Base-by-base conservation (phyloP, 1,284 basidiomycete species). In the Ustilago bromivora region DNA sequence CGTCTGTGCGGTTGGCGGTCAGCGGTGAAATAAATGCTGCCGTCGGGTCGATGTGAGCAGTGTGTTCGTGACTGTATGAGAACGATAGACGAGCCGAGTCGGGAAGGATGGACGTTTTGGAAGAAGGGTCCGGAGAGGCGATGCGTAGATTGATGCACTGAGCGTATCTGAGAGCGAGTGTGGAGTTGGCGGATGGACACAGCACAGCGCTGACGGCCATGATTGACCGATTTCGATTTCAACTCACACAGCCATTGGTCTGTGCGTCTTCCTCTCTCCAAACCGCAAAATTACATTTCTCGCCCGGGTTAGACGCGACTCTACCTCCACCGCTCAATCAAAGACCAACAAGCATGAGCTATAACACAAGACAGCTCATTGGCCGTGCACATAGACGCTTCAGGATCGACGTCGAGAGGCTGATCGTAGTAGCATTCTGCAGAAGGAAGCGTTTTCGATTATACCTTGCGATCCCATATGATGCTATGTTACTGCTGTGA, bases 131-230 rank as follows among this genome's bases (percentile, higher is more conserved):
- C 35, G 57, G 35, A 49, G 34, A n/a, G 43, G 23, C 34, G n/a
- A n/a, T 60, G 36, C 19, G 35, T 35, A 19, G 60, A 40, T 56
- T 28, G 23, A 53, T 36, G 17, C 49, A 9, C n/a, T 52, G 49
- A 46, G 43, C 43, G 43, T 35, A 34, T n/a, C 10, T 57, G 43
- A 4, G 34, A 38, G 41, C 15, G 38, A 41, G 68, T 71, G 69
- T 71, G 69, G 69, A 71, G 70, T 64, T 63, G 57, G 66, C 53
- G 71, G 65, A 61, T 67, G 71, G 53, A 11, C 19, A 23, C 19
- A 49, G 60, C 41, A 19, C 52, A 32, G 38, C 38, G 59, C 59
- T 53, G 59, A 61, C 31, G n/a, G 17, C 62, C 66, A 46, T 57
- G 23, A 28, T 65, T 64, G 64, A 51, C 46, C 36, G 41, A 43